Base-by-base conservation (phyloP, 805 yeast species). In the Hanseniaspora lindneri region DNA sequence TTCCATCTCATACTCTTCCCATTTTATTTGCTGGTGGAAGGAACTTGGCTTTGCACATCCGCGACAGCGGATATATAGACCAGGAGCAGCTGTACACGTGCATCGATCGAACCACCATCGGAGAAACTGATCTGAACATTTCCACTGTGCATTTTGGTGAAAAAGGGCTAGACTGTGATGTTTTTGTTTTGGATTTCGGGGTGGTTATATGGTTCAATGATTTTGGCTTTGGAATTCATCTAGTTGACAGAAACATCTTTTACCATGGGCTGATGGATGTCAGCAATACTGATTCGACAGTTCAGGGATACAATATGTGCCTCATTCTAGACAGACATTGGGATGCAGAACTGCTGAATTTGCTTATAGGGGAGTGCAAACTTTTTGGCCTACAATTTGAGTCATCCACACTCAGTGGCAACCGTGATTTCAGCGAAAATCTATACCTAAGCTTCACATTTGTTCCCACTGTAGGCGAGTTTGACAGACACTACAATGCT, bases 1-100 rank as follows among this genome's bases (percentile, higher is more conserved):
- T 32, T 20, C 47, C 40, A n/a, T 41, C 36, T 2, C 51, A 41
- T 17, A 19, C 16, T 13, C 32, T 54, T n/a, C 64, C 66, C 1
- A 53, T 68, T 1, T 53, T 69, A 17, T 63, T 61, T 41, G 73
- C 70, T 3, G 73, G 73, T 3, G 72, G 73, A 1, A 58, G 72
- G 27, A 62, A 66, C 23, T 57, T 68, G 54, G 41, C 55, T 52
- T 57, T 19, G 27, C 55, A 27, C 6, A 44, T 62, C 11, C 54
- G 34, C 21, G 47, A 29, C 14, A 46, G 46, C n/a, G 47, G 53
- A 14, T 40, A 17, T 34, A 44, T 44, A 29, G 24, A 36, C 2
- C 25, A 44, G 17, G 37, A 44, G 16, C 29, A 44, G 20, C 27
- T 44, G 2, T 37, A 37, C 21, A 29, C 6, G 14, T 37, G 32